Evolutionary conservation across 2,329 filamentous ascomycete species (phyloP).

Genomic region (Colletotrichum phormii): DNA sequence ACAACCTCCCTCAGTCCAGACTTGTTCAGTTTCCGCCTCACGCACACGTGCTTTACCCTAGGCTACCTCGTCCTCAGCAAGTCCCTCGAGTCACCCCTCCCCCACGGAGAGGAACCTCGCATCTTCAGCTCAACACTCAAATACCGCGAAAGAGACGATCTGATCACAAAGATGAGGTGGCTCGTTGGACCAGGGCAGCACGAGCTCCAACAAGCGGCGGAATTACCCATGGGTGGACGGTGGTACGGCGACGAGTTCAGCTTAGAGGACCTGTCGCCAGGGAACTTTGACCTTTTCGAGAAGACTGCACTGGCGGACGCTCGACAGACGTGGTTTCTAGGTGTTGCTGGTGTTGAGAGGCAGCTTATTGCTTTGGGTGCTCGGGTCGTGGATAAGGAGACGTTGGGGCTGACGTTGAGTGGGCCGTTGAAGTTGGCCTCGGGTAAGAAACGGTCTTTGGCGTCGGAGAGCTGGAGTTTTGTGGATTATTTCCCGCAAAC

Average conservation of each 20-base stretch:
- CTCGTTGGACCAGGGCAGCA: background rate
- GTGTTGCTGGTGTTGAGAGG: background rate
- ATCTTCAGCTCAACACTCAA: background rate
- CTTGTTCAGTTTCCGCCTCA: background rate
- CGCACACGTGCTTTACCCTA: background rate
- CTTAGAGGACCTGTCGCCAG: background rate
- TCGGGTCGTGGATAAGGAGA: background rate
- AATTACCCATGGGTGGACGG: background rate
- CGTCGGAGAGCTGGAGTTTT: background rate
- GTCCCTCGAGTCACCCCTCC: background rate
- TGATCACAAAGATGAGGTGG: background rate
- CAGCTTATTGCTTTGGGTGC: background rate
- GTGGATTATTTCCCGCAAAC: background rate
- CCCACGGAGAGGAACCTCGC: background rate
- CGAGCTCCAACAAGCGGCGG: background rate
- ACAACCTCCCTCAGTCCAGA: background rate
- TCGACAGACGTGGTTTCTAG: background rate
- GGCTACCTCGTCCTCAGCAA: background rate
- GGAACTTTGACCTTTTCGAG: background rate
- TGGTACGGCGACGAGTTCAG: background rate
- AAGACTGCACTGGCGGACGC: background rate
- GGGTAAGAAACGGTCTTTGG: background rate
- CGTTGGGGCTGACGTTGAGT: background rate
- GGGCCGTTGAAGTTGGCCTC: background rate
- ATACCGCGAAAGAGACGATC: background rate